phyloP scores from a whole-genome alignment of 768 basidiomycete species.

The Termitomyces bulborhizus region DNA sequence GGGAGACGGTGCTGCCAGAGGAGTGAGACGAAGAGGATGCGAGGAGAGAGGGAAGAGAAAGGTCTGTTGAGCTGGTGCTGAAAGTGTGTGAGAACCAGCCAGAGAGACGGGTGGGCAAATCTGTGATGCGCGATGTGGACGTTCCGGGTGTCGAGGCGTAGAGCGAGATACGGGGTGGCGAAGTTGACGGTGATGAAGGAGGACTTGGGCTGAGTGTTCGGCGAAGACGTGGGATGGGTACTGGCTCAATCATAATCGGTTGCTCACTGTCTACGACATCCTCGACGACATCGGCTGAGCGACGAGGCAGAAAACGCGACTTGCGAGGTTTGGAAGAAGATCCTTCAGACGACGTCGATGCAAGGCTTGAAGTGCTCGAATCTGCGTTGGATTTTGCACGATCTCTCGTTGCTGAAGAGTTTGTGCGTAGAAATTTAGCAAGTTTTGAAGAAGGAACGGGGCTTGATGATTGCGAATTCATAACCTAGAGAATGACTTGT shows the following conservation, averaged over 20 bases:
- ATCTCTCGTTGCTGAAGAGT: constrained; percentile 37
- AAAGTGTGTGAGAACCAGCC: constrained; percentile 83
- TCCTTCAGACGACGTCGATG: constrained; percentile 22
- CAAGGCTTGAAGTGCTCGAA: constrained; percentile 32
- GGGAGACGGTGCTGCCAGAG: neutral
- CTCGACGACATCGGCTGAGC: constrained; percentile 6
- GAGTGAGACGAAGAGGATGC: constrained; percentile 28
- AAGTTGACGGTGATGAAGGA: constrained; percentile 24
- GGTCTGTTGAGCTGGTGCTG: constrained; percentile 63
- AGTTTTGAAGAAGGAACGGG: too few species aligned
- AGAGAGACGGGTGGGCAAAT: constrained; percentile 69
- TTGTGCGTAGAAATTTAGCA: constrained; percentile 68
- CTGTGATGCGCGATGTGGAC: constrained; percentile 44
- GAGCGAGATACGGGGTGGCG: constrained; percentile 20
- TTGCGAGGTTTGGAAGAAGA: constrained; percentile 24
- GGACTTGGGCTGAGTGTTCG: constrained; percentile 30
- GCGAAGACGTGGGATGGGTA: constrained; percentile 45
- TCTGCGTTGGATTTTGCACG: constrained; percentile 49
- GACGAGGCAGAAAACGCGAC: constrained; percentile 25
- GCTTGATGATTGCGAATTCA: neutral
- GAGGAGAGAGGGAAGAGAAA: constrained; percentile 59
- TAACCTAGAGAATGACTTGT: too few species aligned
- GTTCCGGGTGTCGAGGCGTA: constrained; percentile 32
- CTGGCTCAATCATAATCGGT: constrained; percentile 65
- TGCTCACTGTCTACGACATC: constrained; percentile 22